Conservation (phyloP, 2,329 filamentous ascomycete genomes). For the Periconia sp. region DNA sequence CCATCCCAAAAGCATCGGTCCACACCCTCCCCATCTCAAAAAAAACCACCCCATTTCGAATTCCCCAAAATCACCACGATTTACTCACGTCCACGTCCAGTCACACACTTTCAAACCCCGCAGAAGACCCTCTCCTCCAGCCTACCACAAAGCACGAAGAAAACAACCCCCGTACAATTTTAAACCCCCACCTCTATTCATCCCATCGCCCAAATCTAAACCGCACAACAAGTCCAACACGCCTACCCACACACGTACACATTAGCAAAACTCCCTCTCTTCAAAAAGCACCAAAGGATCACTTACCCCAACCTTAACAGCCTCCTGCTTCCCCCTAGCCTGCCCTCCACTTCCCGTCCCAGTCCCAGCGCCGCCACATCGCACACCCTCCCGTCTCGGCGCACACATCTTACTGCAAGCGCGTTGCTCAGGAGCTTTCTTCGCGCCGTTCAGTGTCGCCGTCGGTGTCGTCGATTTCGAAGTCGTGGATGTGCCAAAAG, state of each 20-base stretch:
- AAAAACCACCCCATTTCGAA: too few species aligned
- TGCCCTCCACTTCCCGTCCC: too few species aligned
- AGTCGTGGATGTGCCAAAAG: too few species aligned
- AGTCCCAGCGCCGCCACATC: background rate
- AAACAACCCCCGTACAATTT: background rate
- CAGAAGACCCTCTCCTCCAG: too few species aligned
- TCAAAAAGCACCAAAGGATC: background rate
- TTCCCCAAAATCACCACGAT: too few species aligned
- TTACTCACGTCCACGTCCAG: too few species aligned
- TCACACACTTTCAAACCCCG: too few species aligned
- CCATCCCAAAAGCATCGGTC: too few species aligned
- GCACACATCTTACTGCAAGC: background rate
- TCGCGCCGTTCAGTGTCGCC: background rate
- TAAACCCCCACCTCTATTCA: background rate
- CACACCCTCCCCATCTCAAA: too few species aligned
- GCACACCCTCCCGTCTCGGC: background rate
- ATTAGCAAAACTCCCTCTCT: background rate
- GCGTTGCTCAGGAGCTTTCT: background rate
- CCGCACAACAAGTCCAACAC: background rate
- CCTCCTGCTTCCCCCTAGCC: background rate
- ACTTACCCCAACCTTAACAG: background rate
- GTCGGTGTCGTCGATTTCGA: too few species aligned
- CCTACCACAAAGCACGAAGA: too few species aligned
- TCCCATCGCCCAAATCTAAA: background rate
- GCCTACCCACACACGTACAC: background rate